These are phyloP conservation scores for Penicillium paneum DNA, from an alignment of 2,329 filamentous ascomycete genomes.

Conservation along the genomic window DNA sequence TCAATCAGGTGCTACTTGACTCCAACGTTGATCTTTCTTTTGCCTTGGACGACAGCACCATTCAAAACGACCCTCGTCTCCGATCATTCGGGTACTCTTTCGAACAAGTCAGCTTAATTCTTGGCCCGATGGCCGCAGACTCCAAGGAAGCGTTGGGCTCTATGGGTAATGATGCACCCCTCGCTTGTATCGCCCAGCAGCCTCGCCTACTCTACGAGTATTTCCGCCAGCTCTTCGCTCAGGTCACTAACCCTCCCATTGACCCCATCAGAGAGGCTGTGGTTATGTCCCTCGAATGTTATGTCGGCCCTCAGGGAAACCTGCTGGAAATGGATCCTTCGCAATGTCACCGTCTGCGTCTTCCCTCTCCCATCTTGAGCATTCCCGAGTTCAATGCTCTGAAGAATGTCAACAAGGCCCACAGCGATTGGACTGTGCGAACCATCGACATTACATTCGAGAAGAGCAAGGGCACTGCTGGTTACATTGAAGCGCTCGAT, in stretches of 20 bases:
- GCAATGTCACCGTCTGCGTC: conserved; percentile 79
- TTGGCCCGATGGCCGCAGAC: conserved; percentile 94
- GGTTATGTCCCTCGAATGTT: conserved; percentile 96
- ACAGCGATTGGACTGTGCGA: conserved; percentile 82
- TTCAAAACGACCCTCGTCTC: conserved; percentile 81
- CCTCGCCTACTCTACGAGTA: conserved; percentile 91
- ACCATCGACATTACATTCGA: conserved; percentile 91
- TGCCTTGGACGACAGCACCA: conserved; percentile 63
- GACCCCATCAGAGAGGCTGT: conserved; percentile 96
- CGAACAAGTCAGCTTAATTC: conserved; percentile 86
- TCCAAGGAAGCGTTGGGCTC: conserved; percentile 96
- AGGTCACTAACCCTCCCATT: conserved; percentile 96
- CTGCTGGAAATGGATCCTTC: conserved; percentile 87
- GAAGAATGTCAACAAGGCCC: conserved; percentile 68
- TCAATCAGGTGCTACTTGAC: conserved; percentile 61
- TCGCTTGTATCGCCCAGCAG: conserved; percentile 86
- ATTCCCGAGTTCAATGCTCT: conserved; percentile 88
- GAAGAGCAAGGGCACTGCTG: conserved; percentile 75
- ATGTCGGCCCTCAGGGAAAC: conserved; percentile 93
- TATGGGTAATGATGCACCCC: conserved; percentile 94
- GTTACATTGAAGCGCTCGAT: conserved; percentile 84
- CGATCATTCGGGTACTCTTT: conserved; percentile 91
- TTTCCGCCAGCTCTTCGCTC: conserved; percentile 95
- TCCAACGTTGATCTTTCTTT: conserved; percentile 61
- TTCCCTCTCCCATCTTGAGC: conserved; percentile 85